phyloP scores from a whole-genome alignment of 805 yeast genomes.

The Saccharomycopsis capsularis region DNA sequence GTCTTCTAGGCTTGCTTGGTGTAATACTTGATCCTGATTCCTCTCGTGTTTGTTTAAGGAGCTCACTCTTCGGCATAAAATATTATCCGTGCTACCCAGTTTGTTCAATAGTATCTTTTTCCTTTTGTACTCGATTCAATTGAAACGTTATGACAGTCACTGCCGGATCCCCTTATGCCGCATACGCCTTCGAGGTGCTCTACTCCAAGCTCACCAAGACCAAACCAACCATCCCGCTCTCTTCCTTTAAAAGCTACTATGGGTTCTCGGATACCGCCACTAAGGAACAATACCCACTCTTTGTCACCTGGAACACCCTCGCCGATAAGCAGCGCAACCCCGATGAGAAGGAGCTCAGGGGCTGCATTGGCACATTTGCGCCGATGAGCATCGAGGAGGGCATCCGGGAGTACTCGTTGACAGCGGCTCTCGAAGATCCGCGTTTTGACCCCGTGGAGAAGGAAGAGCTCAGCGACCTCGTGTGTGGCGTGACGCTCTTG shows the following conservation, averaged over 20 bases:
- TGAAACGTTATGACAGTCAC: neutral
- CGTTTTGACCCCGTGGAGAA: constrained; percentile 61
- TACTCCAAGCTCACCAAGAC: constrained; percentile 26
- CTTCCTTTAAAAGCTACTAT: neutral
- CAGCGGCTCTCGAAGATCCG: constrained; percentile 71
- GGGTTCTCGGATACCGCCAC: constrained; percentile 8
- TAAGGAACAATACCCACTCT: constrained; percentile 48
- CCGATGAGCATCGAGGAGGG: constrained; percentile 49
- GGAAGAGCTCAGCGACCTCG: constrained; percentile 47
- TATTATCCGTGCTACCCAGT: too few relatives aligned
- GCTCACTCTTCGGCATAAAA: too few relatives aligned
- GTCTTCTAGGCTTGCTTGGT: too few relatives aligned
- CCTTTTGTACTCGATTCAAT: too few relatives aligned
- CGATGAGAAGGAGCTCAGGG: constrained; percentile 47
- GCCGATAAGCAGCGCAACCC: constrained; percentile 17
- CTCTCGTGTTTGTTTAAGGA: too few relatives aligned
- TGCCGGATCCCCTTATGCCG: constrained; percentile 30
- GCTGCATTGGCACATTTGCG: constrained; percentile 90
- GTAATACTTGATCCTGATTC: too few relatives aligned
- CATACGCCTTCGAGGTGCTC: constrained; percentile 36
- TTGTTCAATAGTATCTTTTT: too few relatives aligned
- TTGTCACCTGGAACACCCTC: constrained; percentile 77
- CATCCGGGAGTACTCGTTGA: constrained; percentile 51
- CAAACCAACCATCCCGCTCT: constrained; percentile 10
- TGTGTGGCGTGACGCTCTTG: constrained; percentile 52